These are phyloP conservation scores for Trichoderma sp. DNA, from an alignment of 2,329 filamentous ascomycete genomes.

Conservation along the genomic window DNA sequence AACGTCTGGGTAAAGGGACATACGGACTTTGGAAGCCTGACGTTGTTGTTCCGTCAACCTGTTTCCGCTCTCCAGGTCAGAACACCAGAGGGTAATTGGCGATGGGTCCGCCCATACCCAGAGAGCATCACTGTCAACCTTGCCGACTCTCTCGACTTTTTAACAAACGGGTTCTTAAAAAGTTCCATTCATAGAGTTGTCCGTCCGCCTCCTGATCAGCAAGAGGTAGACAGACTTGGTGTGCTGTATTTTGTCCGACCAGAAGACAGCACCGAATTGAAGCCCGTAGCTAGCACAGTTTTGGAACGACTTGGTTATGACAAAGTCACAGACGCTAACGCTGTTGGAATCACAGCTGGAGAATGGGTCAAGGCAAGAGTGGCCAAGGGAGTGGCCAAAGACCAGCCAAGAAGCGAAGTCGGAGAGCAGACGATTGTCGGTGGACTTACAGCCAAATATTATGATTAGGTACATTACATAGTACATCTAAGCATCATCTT, in stretches of 20 bases:
- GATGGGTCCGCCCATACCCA: background rate
- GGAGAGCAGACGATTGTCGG: constrained; percentile 14
- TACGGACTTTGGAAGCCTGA: background rate
- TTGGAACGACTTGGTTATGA: constrained; percentile 35
- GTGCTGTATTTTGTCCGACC: constrained; percentile 46
- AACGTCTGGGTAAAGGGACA: background rate
- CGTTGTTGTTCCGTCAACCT: background rate
- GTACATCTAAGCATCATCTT: constrained; percentile 33
- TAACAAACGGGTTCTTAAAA: constrained; percentile 47
- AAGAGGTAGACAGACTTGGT: constrained; percentile 48
- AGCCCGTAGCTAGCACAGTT: constrained; percentile 35
- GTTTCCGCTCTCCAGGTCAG: background rate
- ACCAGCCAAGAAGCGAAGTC: background rate
- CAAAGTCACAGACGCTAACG: background rate
- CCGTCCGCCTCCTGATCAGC: constrained; percentile 45
- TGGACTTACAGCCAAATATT: constrained; percentile 13
- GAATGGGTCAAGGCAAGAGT: constrained; percentile 23
- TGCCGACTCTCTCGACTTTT: background rate
- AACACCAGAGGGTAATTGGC: background rate
- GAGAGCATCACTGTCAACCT: background rate
- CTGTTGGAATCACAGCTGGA: constrained; percentile 9
- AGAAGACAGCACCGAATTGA: constrained; percentile 37
- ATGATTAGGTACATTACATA: constrained; percentile 3
- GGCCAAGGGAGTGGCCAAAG: constrained; percentile 11
- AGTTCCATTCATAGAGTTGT: constrained; percentile 48